phyloP scores from a whole-genome alignment of 441 rosid genomes.

The Macaranga tanarius region DNA sequence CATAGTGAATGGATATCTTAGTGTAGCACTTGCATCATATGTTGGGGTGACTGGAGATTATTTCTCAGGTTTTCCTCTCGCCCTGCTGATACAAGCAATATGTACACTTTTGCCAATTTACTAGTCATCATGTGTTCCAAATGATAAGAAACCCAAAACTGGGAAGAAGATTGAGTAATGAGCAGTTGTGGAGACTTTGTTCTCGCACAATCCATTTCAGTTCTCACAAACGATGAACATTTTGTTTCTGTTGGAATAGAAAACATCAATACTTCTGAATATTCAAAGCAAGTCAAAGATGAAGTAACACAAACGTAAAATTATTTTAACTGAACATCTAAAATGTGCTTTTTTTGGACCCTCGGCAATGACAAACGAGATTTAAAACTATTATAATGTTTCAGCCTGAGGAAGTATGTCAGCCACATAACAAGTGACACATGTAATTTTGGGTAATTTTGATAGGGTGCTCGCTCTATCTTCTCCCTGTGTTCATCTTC shows the following conservation, averaged over 20 bases:
- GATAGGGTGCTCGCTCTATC: constrained; percentile 31
- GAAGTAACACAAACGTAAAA: not conserved
- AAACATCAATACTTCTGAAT: constrained; percentile 19
- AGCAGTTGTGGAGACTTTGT: not conserved
- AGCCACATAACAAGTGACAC: not conserved
- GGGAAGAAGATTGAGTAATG: constrained; percentile 28
- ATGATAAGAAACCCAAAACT: constrained; percentile 35
- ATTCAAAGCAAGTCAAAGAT: constrained; percentile 5
- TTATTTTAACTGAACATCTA: not conserved
- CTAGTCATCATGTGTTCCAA: constrained; percentile 63
- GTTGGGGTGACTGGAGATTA: constrained; percentile 55
- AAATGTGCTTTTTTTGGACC: constrained; percentile 1
- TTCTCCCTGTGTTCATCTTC: constrained; percentile 57
- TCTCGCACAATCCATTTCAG: too few species aligned
- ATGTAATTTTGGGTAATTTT: constrained; percentile 27
- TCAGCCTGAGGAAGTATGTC: not conserved
- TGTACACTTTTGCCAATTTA: constrained; percentile 58
- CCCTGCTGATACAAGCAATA: constrained; percentile 58
- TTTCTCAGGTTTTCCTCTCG: constrained; percentile 58
- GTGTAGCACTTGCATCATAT: constrained; percentile 65
- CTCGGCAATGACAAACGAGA: not conserved
- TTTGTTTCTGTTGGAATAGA: constrained; percentile 49
- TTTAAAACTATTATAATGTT: not conserved
- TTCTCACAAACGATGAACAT: constrained; percentile 62
- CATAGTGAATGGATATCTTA: constrained; percentile 72